Evolutionary conservation across 139 green algal genomes (phyloP), one percentile per base, ranked within the genome.

Genomic region (Auxenochlorella pyrenoidosa): DNA sequence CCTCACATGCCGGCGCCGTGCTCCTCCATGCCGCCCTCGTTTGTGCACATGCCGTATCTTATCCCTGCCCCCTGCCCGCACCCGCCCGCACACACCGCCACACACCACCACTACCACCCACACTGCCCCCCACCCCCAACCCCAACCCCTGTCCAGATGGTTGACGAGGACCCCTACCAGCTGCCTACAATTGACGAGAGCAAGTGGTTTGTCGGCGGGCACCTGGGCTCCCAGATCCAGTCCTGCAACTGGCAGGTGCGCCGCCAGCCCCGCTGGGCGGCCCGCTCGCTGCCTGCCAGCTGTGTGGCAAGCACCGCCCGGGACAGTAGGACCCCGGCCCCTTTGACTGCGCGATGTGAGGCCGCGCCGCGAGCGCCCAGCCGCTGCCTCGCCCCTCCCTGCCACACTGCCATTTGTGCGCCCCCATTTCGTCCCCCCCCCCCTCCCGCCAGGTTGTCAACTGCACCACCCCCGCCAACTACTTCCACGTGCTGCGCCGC

Each of bases 381-480:
- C 63, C 32, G 63, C 8, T 58, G 47, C n/a, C 8, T 58, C 22
- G 2, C 63, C 30, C 63, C 63, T 2, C 22, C 26, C 24, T 36
- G 32, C 63, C 22, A 71, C 24, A 5, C 72, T 51, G 12, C 5
- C 10, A 58, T 51, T 13, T 3, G 36, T 40, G 5, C 22, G 34
- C 36, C 44, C 38, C 22, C 41, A 13, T 3, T 32, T 12, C 40
- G 5, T 1, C 59, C 60, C 1, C 54, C 54, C 30, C 43, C 24
- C 10, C 70, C 47, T n/a, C n/a, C n/a, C 32, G 24, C 21, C 78
- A 84, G 79, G 83, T 99, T 0, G 94, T 96, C 80, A 99, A 99
- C 93, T 93, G 93, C 87, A 99, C 97, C 54, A 99, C 97, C 26
- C 97, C 97, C 5, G 97, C 96, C 78, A 99, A 99, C 91, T 99